Evolutionary conservation across 371 early-diverging fungal genomes (phyloP), one percentile per base, ranked within the genome.

Genomic region (Apophysomyces trapeziformis): DNA sequence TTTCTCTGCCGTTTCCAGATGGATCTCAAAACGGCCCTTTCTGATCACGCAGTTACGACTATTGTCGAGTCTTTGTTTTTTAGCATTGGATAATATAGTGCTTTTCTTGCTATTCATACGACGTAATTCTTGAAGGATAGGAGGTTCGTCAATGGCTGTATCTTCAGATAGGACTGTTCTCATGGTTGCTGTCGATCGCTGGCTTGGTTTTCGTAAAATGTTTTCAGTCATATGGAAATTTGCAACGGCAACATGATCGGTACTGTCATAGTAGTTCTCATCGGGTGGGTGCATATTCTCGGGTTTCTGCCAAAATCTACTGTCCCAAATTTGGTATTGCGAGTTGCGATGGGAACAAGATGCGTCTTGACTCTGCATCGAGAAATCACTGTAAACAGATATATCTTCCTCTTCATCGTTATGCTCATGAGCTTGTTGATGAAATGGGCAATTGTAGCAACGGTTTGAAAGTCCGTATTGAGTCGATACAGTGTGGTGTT

Each of bases 1-100:
- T 9, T 18, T 50, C 44, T 58, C 47, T 38, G 70, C 61, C 45
- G 67, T 60, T 57, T 68, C 69, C 36, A 76, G 67, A 16, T 65
- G 65, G 38, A 77, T 72, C 64, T 74, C 75, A 72, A 77, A 77
- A 38, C 78, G 78, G 47, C 78, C 78, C 47, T 77, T 77, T 57
- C 72, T 77, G 41, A 77, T 74, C n/a, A 72, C 64, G 61, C 66
- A 56, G 50, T 70, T 67, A 12, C 64, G 65, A 41, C 64, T 67
- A 9, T 35, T 67, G 16, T 59, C 62, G 36, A 56, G 41, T 7
- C 65, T 65, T 4, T 61, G 54, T 50, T 16, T 11, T 8, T 16
- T 9, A 26, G 16, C 3, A 21, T 16, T 21, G 16, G 21, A 21
- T 21, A 21, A 8, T 50, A 21, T 50, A 7, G 8, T 6, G 54